Evolutionary conservation across 495 filamentous ascomycete genomes (phyloP).

Genomic region (Pyrenopolyporus hunteri): DNA sequence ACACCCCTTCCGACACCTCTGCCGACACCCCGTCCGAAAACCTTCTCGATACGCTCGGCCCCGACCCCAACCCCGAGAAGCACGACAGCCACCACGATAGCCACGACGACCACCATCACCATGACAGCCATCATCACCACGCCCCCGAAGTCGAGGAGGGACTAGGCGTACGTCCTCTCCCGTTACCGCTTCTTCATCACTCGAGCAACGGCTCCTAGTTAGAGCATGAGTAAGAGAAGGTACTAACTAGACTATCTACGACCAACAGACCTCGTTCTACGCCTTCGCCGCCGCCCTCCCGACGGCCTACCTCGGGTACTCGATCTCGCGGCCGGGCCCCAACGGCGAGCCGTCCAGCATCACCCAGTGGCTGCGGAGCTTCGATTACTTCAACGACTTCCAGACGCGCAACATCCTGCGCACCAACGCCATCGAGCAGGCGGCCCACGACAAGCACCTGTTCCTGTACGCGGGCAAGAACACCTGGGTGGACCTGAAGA

Average conservation of each 20-base stretch:
- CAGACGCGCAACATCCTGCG: slow-evolving; percentile 50
- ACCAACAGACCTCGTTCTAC: slow-evolving; percentile 47
- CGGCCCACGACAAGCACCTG: slow-evolving; percentile 57
- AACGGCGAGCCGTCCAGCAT: slow-evolving; percentile 50
- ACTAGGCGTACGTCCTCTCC: slow-evolving; percentile 50
- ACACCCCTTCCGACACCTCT: no score
- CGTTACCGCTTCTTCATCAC: no score
- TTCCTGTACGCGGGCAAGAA: slow-evolving; percentile 42
- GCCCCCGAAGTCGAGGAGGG: slow-evolving; percentile 47
- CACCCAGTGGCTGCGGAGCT: slow-evolving; percentile 42
- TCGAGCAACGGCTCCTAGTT: no score
- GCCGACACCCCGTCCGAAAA: no score
- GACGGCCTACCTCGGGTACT: slow-evolving; percentile 45
- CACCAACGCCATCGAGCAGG: slow-evolving; percentile 51
- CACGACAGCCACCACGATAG: no score
- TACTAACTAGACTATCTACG: neutral
- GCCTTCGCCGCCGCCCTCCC: slow-evolving; percentile 45
- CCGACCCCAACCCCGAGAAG: no score
- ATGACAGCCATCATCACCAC: slow-evolving; percentile 38
- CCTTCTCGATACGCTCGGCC: no score
- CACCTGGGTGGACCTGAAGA: slow-evolving; percentile 49
- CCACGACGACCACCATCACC: slow-evolving; percentile 5
- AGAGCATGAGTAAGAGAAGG: neutral
- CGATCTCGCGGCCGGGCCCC: slow-evolving; percentile 48
- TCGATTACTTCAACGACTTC: slow-evolving; percentile 48